Conservation (phyloP, 208 protist species). For the Herpetomonas samuelpessoai region DNA sequence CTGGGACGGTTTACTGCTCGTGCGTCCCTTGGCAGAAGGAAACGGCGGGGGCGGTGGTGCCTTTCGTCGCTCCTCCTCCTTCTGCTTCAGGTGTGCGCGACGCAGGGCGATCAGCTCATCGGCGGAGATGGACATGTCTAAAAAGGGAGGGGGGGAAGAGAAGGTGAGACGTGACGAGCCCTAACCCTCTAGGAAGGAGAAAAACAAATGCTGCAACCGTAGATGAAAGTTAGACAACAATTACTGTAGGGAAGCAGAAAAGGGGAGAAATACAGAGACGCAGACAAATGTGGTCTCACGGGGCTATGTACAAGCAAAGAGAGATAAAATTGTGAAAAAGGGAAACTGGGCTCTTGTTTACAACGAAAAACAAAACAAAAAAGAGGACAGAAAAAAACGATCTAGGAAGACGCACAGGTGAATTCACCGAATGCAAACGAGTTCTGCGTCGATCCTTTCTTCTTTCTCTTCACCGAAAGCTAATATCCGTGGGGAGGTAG, state of each 20-base stretch:
- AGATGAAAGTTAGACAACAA: too few relatives aligned
- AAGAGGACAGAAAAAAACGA: not conserved
- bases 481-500: too few relatives aligned
- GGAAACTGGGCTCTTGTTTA: too few relatives aligned
- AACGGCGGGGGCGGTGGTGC: not conserved
- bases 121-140: conserved; percentile 81
- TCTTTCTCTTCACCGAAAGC: too few relatives aligned
- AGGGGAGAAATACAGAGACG: too few relatives aligned
- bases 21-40: not conserved
- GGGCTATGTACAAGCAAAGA: not conserved
- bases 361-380: not conserved
- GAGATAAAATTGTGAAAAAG: conserved; percentile 7
- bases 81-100: conserved; percentile 61
- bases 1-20: not conserved
- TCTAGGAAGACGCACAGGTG: conserved; percentile 6
- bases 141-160: conserved; percentile 1
- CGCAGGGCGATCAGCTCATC: conserved; percentile 84
- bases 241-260: too few relatives aligned
- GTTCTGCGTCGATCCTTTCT: too few relatives aligned
- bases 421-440: too few relatives aligned
- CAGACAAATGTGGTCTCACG: too few relatives aligned
- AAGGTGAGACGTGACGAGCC: too few relatives aligned
- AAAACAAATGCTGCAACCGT: too few relatives aligned
- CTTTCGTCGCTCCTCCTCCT: conserved; percentile 20
- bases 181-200: too few relatives aligned